These are phyloP conservation scores for Celoporthe dispersa DNA, from an alignment of 2,329 filamentous ascomycete species.

Conservation along the genomic window DNA sequence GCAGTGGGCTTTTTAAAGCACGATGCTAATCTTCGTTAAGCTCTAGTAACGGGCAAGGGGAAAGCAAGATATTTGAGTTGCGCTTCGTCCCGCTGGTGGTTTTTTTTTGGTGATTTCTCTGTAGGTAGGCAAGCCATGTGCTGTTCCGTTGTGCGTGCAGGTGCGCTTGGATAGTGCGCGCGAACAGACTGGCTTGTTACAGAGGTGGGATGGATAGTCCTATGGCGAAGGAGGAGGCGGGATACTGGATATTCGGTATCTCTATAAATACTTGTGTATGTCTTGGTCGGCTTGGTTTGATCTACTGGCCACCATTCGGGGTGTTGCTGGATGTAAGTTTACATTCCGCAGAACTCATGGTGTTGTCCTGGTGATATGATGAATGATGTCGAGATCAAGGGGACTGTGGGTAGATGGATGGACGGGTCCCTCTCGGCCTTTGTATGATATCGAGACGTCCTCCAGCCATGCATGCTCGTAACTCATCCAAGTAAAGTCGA, in stretches of 20 bases:
- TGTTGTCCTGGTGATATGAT: not conserved
- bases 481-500: not conserved
- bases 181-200: slow-evolving; percentile 12
- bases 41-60: not conserved
- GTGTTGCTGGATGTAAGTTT: not conserved
- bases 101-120: too few relatives aligned
- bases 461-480: not conserved
- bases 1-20: not conserved
- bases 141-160: not conserved
- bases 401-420: not conserved
- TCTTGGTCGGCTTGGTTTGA: not conserved
- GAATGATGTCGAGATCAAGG: not conserved
- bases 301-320: not conserved
- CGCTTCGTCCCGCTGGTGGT: slow-evolving; percentile 2
- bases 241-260: not conserved
- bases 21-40: not conserved
- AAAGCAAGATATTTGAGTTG: not conserved
- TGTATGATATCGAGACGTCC: not conserved
- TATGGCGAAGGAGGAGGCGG: not conserved
- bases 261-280: not conserved
- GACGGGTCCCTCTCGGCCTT: not conserved
- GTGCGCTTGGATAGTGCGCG: not conserved
- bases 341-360: not conserved
- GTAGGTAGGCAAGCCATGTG: not conserved
- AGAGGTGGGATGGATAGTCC: not conserved